Evolutionary conservation across 2,329 filamentous ascomycete species (phyloP), one percentile per base, ranked within the genome.

Genomic region (Xylariales sp.): DNA sequence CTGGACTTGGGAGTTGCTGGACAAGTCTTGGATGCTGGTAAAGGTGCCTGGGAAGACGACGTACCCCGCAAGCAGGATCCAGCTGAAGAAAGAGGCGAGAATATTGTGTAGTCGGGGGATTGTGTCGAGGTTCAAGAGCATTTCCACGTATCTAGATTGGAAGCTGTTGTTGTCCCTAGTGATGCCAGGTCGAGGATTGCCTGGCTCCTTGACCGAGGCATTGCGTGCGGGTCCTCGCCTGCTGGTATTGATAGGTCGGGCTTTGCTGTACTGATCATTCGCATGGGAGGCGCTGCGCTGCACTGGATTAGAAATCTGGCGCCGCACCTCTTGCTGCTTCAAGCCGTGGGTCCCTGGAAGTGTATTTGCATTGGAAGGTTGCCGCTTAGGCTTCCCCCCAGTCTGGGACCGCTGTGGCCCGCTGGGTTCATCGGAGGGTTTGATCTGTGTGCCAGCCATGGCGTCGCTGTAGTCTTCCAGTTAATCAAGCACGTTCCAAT

Each of bases 11-110:
- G 29, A 11, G 21, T 59, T 44, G 16, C 41, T 34, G n/a, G 50
- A 44, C 6, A 51, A 54, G 20, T 53, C 51, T 39, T 63, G 57
- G 30, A 69, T 53, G 21, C 59, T 65, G 25, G 66, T 72, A 48
- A 75, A 77, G 1, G 69, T 74, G 5, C 67, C 70, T 0, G 72
- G 71, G 24, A 74, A 64, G 29, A 76, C 60, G 13, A 76, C 58
- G 56, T 74, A 77, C 19, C 72, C 72, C 0, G 67, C 67, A 2
- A 77, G 63, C 3, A 77, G 60, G 31, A 73, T 59, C 69, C 66
- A 77, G 5, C 63, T 57, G 40, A 62, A 69, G n/a, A 62, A 44
- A 8, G 60, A 58, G 33, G 66, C 65, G 15, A 70, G 55, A 37
- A 74, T 59, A 53, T 70, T 76, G 56, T 74, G 67, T 8, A 60